A percentile compares a stretch with the other conserved stretches of the same genome.
phyloP scores from a whole-genome alignment of 768 basidiomycete genomes.

The Punctularia strigosozonata region DNA sequence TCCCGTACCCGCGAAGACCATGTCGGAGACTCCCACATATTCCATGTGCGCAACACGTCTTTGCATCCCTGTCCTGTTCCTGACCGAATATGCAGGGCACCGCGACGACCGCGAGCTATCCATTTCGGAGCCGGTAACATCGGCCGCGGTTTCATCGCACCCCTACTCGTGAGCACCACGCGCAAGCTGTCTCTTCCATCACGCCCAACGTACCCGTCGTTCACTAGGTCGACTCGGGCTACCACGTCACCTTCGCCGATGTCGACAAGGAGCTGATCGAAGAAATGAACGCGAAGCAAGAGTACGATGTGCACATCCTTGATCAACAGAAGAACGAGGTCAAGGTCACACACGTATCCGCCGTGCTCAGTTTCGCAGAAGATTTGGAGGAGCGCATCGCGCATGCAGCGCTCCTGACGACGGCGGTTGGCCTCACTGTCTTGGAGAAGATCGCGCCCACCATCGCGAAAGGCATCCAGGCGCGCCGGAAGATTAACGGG shows the following conservation, averaged over 20 bases:
- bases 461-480: constrained; percentile 21
- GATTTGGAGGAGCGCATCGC: constrained; percentile 12
- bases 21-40: too few relatives aligned
- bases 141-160: constrained; percentile 27
- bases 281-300: constrained; percentile 17
- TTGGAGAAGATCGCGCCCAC: constrained; percentile 22
- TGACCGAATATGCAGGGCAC: too few relatives aligned
- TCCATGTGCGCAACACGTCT: too few relatives aligned
- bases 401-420: constrained; percentile 24
- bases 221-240: constrained; percentile 23
- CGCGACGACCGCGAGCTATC: too few relatives aligned
- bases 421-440: constrained; percentile 23
- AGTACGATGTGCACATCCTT: constrained; percentile 23
- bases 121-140: constrained; percentile 29
- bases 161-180: too few relatives aligned
- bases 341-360: constrained; percentile 11
- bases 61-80: too few relatives aligned
- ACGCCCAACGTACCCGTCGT: too few relatives aligned
- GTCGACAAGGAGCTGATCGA: constrained; percentile 20
- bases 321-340: constrained; percentile 12
- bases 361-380: constrained; percentile 9
- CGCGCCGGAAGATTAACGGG: constrained; percentile 13
- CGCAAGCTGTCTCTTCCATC: too few relatives aligned
- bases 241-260: constrained; percentile 25
- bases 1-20: too few relatives aligned